Evolutionary conservation across 257 asterid genomes (phyloP), one percentile per base, ranked within the genome.

Genomic region (Buddleja alternifolia): DNA sequence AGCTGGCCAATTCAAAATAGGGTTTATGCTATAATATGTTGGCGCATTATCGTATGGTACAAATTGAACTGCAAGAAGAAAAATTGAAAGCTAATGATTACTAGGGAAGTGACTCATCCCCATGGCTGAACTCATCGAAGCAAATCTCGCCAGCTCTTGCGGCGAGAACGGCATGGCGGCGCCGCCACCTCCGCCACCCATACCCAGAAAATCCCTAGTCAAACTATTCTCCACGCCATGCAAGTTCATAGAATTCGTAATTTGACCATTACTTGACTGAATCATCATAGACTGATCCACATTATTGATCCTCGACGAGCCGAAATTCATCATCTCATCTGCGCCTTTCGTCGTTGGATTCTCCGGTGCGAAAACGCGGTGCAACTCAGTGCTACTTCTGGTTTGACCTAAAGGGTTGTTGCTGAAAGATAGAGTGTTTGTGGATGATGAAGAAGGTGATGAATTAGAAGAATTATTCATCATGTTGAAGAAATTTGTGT

Each of bases 171-270:
- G 83, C 39, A 80, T 74, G 2, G 76, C 75, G 23, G 70, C 75
- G 29, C 82, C 77, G 11, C 79, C 84, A 8, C 64, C 75, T 12
- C 76, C 83, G 34, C 80, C 82, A 1, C 80, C 82, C 85, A 86
- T 66, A 36, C 94, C 93, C 11, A 86, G 82, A 75, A 86, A 86
- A 80, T 86, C 93, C 53, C 93, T 80, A 2, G 93, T 86, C 37
- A 80, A 60, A 55, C 78, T 63, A 17, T 73, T 44, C 44, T 73
- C 79, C 40, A 79, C 63, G 10, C 71, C 76, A 20, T 62, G 70
- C 45, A 75, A 63, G 46, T 63, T 50, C 66, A 63, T 2, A 5
- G 70, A 40, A 45, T 42, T 62, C n/a, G 36, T 25, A 10, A 32
- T 17, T 56, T 52, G 70, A 5, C 46, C 44, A 21, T 70, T 66